These are phyloP conservation scores for Aspergillus sp. DNA, from an alignment of 2,329 filamentous ascomycete genomes.

Conservation along the genomic window DNA sequence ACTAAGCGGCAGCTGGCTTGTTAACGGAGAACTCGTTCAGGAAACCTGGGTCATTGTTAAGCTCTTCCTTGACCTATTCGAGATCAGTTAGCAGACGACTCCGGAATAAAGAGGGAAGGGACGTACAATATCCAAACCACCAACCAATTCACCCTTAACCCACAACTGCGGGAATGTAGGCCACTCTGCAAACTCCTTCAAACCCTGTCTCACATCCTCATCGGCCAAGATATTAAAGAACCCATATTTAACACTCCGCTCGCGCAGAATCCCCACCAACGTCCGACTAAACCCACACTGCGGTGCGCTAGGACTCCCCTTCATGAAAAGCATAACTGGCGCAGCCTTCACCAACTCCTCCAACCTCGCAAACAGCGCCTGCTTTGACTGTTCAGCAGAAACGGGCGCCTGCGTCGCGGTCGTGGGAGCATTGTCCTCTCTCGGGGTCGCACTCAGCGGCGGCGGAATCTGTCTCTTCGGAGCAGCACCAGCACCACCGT, in stretches of 20 bases:
- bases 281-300: conserved; percentile 93
- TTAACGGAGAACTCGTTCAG: conserved; percentile 62
- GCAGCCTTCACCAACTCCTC: conserved; percentile 86
- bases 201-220: conserved; percentile 88
- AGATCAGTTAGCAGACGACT: conserved; percentile 7
- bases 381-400: conserved; percentile 57
- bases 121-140: conserved; percentile 89
- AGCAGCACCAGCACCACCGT: conserved; percentile 22
- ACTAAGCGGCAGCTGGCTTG: conserved; percentile 17
- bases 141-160: conserved; percentile 82
- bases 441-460: conserved; percentile 33
- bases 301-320: conserved; percentile 79
- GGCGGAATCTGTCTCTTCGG: conserved; percentile 32
- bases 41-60: conserved; percentile 76
- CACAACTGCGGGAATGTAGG: conserved; percentile 95
- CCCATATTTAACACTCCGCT: conserved; percentile 88
- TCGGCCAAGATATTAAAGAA: conserved; percentile 99
- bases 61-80: conserved; percentile 80
- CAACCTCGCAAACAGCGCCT: conserved; percentile 76
- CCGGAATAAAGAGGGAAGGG: neutral
- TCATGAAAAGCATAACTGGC: conserved; percentile 98
- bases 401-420: conserved; percentile 26
- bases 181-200: conserved; percentile 98
- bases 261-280: conserved; percentile 75
- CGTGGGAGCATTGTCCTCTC: conserved; percentile 27